Evolutionary conservation across 2,329 filamentous ascomycete species (phyloP).

Genomic region (Bertia moriformis): DNA sequence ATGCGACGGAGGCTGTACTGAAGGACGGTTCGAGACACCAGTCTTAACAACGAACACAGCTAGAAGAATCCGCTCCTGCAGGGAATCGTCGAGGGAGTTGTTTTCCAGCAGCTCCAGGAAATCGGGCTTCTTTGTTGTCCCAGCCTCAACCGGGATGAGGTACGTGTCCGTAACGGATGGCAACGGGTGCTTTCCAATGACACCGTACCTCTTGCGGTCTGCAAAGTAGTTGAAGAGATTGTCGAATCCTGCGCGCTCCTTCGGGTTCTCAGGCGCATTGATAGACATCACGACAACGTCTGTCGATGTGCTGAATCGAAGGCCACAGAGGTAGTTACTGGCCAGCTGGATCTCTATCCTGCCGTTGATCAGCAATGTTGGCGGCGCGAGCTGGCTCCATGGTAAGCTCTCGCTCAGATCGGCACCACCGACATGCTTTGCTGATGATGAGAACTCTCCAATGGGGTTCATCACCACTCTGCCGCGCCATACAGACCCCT

Average conservation of each 20-base stretch:
- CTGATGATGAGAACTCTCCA: conserved; percentile 61
- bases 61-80: conserved; percentile 64
- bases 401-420: conserved; percentile 48
- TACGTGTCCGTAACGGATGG: conserved; percentile 80
- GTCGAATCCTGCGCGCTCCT: conserved; percentile 48
- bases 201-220: conserved; percentile 69
- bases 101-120: conserved; percentile 82
- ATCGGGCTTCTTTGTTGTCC: conserved; percentile 58
- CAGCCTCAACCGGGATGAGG: conserved; percentile 69
- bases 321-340: conserved; percentile 77
- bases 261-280: conserved; percentile 43
- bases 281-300: conserved; percentile 67
- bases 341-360: conserved; percentile 72
- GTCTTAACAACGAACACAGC: conserved; percentile 62
- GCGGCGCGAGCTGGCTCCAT: conserved; percentile 66
- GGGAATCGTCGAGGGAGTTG: conserved; percentile 59
- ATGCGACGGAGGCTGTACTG: not conserved
- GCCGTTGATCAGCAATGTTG: conserved; percentile 56
- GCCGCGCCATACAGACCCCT: conserved; percentile 61
- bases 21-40: conserved; percentile 9
- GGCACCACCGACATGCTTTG: conserved; percentile 71
- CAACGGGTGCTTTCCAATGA: conserved; percentile 62
- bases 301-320: conserved; percentile 68
- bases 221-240: conserved; percentile 79
- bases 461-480: conserved; percentile 63